A percentile compares a stretch with the other conserved stretches of the same genome.
Conservation (phyloP, 1,284 basidiomycete genomes). For the Heterobasidion irregulare region DNA sequence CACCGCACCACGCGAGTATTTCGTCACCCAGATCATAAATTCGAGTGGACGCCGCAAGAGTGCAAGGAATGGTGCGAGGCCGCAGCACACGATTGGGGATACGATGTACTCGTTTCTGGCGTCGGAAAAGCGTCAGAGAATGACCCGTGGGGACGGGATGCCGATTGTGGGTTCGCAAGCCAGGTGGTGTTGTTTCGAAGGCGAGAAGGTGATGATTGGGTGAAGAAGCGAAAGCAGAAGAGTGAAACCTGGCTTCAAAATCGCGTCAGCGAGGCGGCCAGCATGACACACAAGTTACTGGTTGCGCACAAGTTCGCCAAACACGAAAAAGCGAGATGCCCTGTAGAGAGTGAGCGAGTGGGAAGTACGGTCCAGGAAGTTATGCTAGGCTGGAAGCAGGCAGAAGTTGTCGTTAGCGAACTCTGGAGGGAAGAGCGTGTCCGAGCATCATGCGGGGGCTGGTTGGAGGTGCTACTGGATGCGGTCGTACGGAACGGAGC, state of each 20-base stretch:
- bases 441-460: constrained; percentile 58
- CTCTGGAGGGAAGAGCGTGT: constrained; percentile 64
- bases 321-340: constrained; percentile 36
- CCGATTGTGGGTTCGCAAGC: constrained; percentile 56
- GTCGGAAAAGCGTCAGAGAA: constrained; percentile 48
- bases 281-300: constrained; percentile 40
- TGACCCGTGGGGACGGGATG: constrained; percentile 66
- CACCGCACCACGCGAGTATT: constrained; percentile 66
- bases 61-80: constrained; percentile 66
- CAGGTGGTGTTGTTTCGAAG: constrained; percentile 67
- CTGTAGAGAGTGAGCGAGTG: constrained; percentile 38
- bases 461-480: constrained; percentile 47
- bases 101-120: constrained; percentile 45
- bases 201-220: constrained; percentile 24
- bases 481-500: constrained; percentile 23
- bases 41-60: constrained; percentile 85
- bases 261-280: constrained; percentile 13
- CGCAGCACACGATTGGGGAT: constrained; percentile 69
- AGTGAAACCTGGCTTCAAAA: constrained; percentile 22
- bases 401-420: constrained; percentile 47
- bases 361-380: constrained; percentile 37
- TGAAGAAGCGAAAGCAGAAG: constrained; percentile 24
- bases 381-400: constrained; percentile 45
- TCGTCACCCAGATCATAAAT: constrained; percentile 84
- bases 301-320: constrained; percentile 42